Percentiles rank a stretch among this genome's conserved stretches.
Conservation (phyloP, 2,329 filamentous ascomycete genomes). For the Sclerotinia borealis region DNA sequence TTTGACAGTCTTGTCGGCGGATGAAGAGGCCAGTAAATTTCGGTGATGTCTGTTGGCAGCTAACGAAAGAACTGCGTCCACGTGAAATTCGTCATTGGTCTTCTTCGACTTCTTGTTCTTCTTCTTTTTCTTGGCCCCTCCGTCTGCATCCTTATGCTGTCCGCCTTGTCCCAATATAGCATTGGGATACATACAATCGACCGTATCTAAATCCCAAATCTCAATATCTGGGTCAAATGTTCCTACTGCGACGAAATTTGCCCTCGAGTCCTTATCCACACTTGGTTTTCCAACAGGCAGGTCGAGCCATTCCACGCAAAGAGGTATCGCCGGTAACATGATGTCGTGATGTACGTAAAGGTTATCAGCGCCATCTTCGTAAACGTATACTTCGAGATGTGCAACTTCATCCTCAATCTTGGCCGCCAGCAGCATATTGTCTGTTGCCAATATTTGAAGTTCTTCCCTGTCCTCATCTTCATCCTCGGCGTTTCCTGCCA, state of each 20-base stretch:
- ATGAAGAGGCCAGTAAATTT: slow-evolving; percentile 89
- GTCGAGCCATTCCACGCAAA: slow-evolving; percentile 94
- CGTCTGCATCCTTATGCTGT: slow-evolving; percentile 40
- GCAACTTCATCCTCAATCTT: slow-evolving; percentile 97
- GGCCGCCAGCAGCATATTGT: slow-evolving; percentile 86
- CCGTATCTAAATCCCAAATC: slow-evolving; percentile 92
- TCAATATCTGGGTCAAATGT: slow-evolving; percentile 99
- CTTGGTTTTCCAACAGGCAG: slow-evolving; percentile 72
- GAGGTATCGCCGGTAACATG: slow-evolving; percentile 93
- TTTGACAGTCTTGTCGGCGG: slow-evolving; percentile 95
- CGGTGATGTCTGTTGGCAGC: slow-evolving; percentile 90
- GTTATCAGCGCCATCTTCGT: slow-evolving; percentile 92
- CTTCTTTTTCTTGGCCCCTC: slow-evolving; percentile 60
- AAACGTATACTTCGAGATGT: slow-evolving; percentile 94
- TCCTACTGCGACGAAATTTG: slow-evolving; percentile 90
- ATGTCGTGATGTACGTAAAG: slow-evolving; percentile 99
- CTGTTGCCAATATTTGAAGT: slow-evolving; percentile 83
- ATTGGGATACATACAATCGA: slow-evolving; percentile 98
- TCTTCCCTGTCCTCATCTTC: slow-evolving; percentile 82
- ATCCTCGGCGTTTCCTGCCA: slow-evolving; percentile 58
- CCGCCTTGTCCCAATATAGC: slow-evolving; percentile 79
- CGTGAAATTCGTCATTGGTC: slow-evolving; percentile 86
- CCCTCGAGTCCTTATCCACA: slow-evolving; percentile 57
- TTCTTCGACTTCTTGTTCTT: slow-evolving; percentile 89
- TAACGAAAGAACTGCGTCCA: slow-evolving; percentile 86